phyloP scores from a whole-genome alignment of 2,329 filamentous ascomycete genomes.

The Truncatella angustata region DNA sequence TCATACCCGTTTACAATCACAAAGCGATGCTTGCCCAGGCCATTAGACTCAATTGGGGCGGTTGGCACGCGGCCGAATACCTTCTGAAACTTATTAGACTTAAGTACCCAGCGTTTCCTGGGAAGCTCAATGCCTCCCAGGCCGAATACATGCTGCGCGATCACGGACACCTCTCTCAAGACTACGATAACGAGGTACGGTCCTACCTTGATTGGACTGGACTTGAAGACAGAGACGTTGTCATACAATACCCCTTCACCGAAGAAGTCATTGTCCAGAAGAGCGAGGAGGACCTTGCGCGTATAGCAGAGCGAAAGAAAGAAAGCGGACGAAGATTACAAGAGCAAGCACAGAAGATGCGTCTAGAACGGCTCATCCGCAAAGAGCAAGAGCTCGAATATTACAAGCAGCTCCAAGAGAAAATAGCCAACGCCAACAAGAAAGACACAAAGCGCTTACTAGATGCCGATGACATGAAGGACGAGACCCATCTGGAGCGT shows the following conservation, averaged over 20 bases:
- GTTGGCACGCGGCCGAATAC: conserved; percentile 86
- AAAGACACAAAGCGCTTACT: conserved; percentile 86
- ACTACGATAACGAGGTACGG: conserved; percentile 77
- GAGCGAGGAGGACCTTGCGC: conserved; percentile 87
- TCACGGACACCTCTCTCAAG: conserved; percentile 83
- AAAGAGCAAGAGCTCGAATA: conserved; percentile 96
- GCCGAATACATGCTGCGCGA: conserved; percentile 83
- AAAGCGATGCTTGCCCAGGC: conserved; percentile 84
- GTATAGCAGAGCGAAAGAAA: conserved; percentile 89
- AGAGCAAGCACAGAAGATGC: conserved; percentile 96
- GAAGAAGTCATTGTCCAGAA: conserved; percentile 91
- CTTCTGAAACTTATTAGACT: conserved; percentile 83
- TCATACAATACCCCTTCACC: conserved; percentile 90
- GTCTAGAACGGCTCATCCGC: conserved; percentile 88
- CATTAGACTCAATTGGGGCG: conserved; percentile 91
- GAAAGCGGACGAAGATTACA: conserved; percentile 89
- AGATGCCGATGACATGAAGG: conserved; percentile 88
- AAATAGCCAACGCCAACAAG: conserved; percentile 75
- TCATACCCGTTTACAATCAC: conserved; percentile 87
- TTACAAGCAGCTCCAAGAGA: conserved; percentile 78
- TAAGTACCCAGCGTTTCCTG: conserved; percentile 88
- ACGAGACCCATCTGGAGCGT: conserved; percentile 82
- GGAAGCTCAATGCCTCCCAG: conserved; percentile 82
- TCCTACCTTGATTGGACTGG: conserved; percentile 87
- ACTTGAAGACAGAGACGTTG: conserved; percentile 81